Base-by-base conservation (phyloP, 2,329 filamentous ascomycete species). In the Karstenula rhodostoma region DNA sequence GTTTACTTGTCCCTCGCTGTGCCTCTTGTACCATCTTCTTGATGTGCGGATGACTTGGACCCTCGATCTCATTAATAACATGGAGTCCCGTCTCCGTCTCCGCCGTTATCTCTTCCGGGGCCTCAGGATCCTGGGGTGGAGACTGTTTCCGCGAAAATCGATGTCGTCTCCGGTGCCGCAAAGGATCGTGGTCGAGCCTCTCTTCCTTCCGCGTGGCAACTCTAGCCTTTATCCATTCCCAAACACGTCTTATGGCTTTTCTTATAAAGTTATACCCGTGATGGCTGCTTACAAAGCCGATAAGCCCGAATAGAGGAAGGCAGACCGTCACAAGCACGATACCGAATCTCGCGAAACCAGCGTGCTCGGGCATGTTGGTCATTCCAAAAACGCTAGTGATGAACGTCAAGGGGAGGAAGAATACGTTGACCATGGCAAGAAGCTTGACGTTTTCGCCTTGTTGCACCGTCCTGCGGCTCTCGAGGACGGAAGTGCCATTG, bases 401-500 rank as follows among this genome's bases (percentile, higher is more conserved):
- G 69, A 89, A 88, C 0, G 85, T 88, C 27, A 88, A 74, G 2
- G 86, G 87, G 64, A 48, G 77, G 69, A 88, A 88, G 64, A 88
- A 82, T 70, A 88, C 84, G 50, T 84, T 86, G 33, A 88, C 85
- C 51, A 87, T 80, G 5, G 87, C 89, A 47, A 89, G 51, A 1
- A 76, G 60, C 49, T 86, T 86, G 67, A 88, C 87, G 67, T 88
- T 88, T 62, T 87, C 83, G 2, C 87, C 86, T 69, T 89, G 87
- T 58, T 83, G 77, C 19, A 84, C 81, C 0, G 83, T 83, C 12
- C 83, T 82, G 48, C 80, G 79, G 1, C 80, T 84, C 71, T 89
- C 87, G 66, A 87, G 84, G 57, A 89, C 87, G 2, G 81, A 83
- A 19, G 86, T 89, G 2, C 87, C 87, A 40, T 80, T 85, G 72